Evolutionary conservation across 306 rosid species (phyloP).

Genomic region (Trifolium repens): DNA sequence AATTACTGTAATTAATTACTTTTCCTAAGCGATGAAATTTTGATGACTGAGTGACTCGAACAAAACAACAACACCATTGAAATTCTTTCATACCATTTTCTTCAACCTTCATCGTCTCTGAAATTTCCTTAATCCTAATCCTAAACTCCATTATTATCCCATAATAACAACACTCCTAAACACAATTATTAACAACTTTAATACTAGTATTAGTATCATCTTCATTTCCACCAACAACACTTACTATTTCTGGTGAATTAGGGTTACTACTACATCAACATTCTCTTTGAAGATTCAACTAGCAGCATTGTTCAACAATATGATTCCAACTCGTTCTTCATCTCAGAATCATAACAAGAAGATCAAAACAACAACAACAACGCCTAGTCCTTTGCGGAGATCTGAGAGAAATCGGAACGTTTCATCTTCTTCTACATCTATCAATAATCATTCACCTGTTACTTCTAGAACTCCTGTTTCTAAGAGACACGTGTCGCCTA

Average conservation of each 20-base stretch:
- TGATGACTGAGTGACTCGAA: no score
- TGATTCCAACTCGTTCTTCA: neutral
- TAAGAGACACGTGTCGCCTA: slow-evolving; percentile 51
- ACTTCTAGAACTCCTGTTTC: slow-evolving; percentile 41
- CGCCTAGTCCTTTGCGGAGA: slow-evolving; percentile 64
- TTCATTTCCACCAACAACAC: neutral
- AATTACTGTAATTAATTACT: no score
- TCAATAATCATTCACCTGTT: slow-evolving; percentile 40
- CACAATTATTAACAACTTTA: no score
- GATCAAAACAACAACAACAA: slow-evolving; percentile 37
- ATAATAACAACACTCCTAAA: no score
- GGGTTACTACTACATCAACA: neutral
- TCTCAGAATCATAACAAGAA: slow-evolving; percentile 43
- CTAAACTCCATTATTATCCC: no score
- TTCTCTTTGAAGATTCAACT: neutral
- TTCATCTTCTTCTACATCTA: slow-evolving; percentile 16
- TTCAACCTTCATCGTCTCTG: no score
- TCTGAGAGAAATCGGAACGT: slow-evolving; percentile 56
- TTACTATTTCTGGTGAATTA: neutral
- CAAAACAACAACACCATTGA: no score
- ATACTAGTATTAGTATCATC: no score
- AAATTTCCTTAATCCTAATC: no score
- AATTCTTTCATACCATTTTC: no score
- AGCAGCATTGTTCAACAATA: neutral
- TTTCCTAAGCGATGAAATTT: no score